Evolutionary conservation across 2,329 filamentous ascomycete genomes (phyloP).

Genomic region (Fusarium staphyleae): DNA sequence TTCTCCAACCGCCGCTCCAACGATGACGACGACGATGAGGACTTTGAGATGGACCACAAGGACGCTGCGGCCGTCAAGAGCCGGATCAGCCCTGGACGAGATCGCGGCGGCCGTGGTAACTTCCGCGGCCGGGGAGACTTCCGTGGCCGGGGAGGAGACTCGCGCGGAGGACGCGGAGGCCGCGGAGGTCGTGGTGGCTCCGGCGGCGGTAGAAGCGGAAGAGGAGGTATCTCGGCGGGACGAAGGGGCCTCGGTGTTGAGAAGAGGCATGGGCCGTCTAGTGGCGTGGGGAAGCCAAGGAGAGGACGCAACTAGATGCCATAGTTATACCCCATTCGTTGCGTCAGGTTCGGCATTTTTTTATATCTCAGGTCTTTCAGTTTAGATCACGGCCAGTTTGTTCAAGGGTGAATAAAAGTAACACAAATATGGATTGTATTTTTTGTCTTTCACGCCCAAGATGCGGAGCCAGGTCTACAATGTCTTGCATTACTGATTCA

Average conservation of each 20-base stretch:
- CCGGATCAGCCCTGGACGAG: slow-evolving; percentile 52
- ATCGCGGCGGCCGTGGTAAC: slow-evolving; percentile 47
- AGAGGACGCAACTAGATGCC: slow-evolving; percentile 44
- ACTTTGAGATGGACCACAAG: slow-evolving; percentile 61
- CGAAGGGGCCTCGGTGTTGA: slow-evolving; percentile 60
- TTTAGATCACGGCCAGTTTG: slow-evolving; percentile 29
- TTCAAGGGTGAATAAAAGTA: slow-evolving; percentile 31
- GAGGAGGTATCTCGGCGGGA: slow-evolving; percentile 55
- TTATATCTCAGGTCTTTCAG: slow-evolving; percentile 23
- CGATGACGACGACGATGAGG: slow-evolving; percentile 55
- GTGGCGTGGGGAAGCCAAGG: slow-evolving; percentile 53
- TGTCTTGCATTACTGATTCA: not conserved
- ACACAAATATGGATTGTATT: slow-evolving; percentile 12
- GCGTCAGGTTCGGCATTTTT: slow-evolving; percentile 37
- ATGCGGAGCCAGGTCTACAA: not conserved
- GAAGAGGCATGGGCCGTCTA: slow-evolving; percentile 53
- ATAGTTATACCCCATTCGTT: slow-evolving; percentile 42
- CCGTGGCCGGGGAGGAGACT: slow-evolving; percentile 48
- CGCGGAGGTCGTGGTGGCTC: slow-evolving; percentile 45
- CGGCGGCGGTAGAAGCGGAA: slow-evolving; percentile 53
- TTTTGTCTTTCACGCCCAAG: not conserved
- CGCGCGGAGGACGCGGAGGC: slow-evolving; percentile 50
- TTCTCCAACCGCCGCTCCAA: slow-evolving; percentile 69
- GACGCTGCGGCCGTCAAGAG: slow-evolving; percentile 62
- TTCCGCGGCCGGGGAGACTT: slow-evolving; percentile 43